phyloP scores from a whole-genome alignment of 805 yeast genomes.

The Saccharomycopsis microspora region DNA sequence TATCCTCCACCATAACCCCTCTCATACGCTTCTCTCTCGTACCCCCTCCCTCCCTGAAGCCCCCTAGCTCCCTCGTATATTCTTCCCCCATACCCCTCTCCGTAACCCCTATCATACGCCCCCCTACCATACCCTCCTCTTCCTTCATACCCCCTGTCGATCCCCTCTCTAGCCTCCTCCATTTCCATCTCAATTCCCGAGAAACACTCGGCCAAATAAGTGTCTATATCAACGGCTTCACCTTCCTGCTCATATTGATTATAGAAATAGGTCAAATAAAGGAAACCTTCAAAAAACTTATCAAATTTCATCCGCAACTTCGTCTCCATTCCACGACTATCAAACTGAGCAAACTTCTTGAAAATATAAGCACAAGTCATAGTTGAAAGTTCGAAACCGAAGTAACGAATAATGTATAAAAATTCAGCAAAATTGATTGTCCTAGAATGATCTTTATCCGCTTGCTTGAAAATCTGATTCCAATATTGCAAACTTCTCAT shows the following conservation, averaged over 20 bases:
- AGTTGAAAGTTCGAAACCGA: slow-evolving; percentile 52
- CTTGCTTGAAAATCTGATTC: slow-evolving; percentile 50
- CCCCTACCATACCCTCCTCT: too few relatives aligned
- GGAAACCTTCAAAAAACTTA: slow-evolving; percentile 67
- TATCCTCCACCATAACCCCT: too few relatives aligned
- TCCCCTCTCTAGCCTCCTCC: too few relatives aligned
- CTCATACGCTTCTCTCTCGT: too few relatives aligned
- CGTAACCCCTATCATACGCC: too few relatives aligned
- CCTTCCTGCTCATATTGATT: slow-evolving; percentile 6
- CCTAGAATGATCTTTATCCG: slow-evolving; percentile 47
- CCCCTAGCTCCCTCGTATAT: too few relatives aligned
- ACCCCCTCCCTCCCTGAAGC: too few relatives aligned
- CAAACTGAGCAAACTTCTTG: slow-evolving; percentile 33
- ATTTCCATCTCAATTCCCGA: neutral
- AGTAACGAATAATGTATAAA: slow-evolving; percentile 46
- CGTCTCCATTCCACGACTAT: slow-evolving; percentile 20
- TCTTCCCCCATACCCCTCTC: too few relatives aligned
- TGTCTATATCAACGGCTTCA: neutral
- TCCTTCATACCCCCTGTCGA: too few relatives aligned
- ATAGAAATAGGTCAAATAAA: slow-evolving; percentile 34
- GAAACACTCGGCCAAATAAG: neutral
- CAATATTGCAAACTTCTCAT: slow-evolving; percentile 63
- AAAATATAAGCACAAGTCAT: slow-evolving; percentile 48
- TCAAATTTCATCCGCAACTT: slow-evolving; percentile 51
- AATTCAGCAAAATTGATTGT: slow-evolving; percentile 58